phyloP scores from a whole-genome alignment of 441 rosid genomes.

The Jatropha podagrica region DNA sequence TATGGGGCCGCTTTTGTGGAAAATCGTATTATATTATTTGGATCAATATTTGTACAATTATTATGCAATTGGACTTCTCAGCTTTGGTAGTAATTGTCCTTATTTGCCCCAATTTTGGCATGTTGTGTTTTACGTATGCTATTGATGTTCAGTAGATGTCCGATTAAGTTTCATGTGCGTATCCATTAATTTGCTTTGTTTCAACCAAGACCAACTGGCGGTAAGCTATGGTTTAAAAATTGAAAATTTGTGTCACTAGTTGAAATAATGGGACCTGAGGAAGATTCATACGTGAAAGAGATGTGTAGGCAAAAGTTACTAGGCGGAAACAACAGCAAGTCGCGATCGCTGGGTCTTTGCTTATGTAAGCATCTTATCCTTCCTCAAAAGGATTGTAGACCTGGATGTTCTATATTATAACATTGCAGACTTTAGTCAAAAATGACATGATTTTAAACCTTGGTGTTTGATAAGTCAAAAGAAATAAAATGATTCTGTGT shows the following conservation, averaged over 20 bases:
- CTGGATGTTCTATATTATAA: slow-evolving; percentile 18
- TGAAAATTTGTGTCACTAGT: neutral
- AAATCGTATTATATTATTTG: slow-evolving; percentile 13
- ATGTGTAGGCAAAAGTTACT: slow-evolving; percentile 1
- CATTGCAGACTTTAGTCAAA: slow-evolving; percentile 10
- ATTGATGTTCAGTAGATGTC: neutral
- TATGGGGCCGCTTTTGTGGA: slow-evolving; percentile 5
- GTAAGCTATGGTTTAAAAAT: neutral
- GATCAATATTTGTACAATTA: neutral
- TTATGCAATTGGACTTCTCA: neutral
- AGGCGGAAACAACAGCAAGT: neutral
- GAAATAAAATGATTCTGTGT: slow-evolving; percentile 13
- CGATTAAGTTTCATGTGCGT: neutral
- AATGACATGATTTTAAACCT: slow-evolving; percentile 16
- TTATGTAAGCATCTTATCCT: slow-evolving; percentile 32
- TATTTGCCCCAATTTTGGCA: neutral
- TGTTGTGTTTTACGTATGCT: slow-evolving; percentile 13
- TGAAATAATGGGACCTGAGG: slow-evolving; percentile 19
- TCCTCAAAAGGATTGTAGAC: slow-evolving; percentile 20
- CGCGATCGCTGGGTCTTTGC: slow-evolving; percentile 14
- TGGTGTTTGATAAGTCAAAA: slow-evolving; percentile 26
- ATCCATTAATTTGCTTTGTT: slow-evolving; percentile 1
- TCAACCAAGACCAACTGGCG: neutral
- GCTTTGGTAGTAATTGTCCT: slow-evolving; percentile 14
- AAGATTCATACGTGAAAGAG: slow-evolving; percentile 12